Base-by-base conservation (phyloP, 148 eudicot genomes). In the Silene conica region DNA sequence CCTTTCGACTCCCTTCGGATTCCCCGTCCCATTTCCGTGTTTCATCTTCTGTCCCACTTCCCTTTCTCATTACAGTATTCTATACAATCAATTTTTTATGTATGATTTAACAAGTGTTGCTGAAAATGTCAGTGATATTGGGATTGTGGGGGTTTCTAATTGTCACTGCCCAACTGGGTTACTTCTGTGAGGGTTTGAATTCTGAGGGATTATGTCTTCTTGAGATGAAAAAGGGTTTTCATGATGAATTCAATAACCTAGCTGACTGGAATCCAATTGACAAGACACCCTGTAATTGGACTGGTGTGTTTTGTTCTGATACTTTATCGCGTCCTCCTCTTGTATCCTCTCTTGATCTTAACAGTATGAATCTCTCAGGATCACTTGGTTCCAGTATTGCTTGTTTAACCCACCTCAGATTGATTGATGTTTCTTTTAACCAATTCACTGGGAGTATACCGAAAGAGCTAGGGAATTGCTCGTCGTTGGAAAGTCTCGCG, bases 201-300 rank as follows among this genome's bases (percentile, higher is more conserved):
- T 76, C 88, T 2, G 99, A 95, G 55, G 99, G 99, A 43, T n/a
- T 82, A 22, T 80, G 80, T 73, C 94, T 95, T 38, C 23, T 90
- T 48, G 87, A 92, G 76, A 82, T 95, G 45, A 95, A 86, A 81
- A 80, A 84, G 61, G 80, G 66, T 45, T 62, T 92, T 69, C 38
- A 31, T 16, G 99, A 95, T 73, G 66, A 63, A 57, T 77, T 41
- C 67, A 84, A 84, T 70, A 0, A 77, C 72, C 82, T 95, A 76
- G 76, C 80, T 5, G 86, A 80, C 63, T 95, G 99, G 97, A 79
- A 85, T 72, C 69, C 83, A 48, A 69, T 52, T 71, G 94, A 90
- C 74, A 59, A 78, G 63, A 90, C 97, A 54, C 99, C 99, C 6
- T 95, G 99, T 80, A 62, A 67, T 69, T 95, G 99, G 99, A 70